Evolutionary conservation across 805 yeast species (phyloP), one percentile per base, ranked within the genome.

Genomic region (Jamesozyma lodderae): DNA sequence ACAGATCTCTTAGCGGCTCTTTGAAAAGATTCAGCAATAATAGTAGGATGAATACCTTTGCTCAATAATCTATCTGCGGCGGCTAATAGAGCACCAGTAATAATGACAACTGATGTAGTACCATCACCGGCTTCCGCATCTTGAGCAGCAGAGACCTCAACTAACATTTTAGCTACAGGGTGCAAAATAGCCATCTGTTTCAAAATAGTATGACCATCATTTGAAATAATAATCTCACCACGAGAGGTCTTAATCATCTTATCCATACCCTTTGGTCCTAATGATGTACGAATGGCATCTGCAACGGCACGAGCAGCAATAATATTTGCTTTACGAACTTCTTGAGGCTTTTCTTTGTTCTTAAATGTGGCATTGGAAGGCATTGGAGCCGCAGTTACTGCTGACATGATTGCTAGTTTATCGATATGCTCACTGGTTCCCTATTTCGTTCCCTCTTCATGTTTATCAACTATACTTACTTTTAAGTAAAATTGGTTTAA

Each of bases 101-200:
- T 70, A 39, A 92, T 90, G 21, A 94, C 98, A 23, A 92, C 98
- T 2, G 96, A 81, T 0, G 99, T 92, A 24, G 99, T 92, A 47
- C 99, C 99, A 60, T 92, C 99, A 40, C 99, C 99, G n/a, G 97
- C 98, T 63, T 88, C 99, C 27, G 88, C 82, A 53, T 92, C 99
- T 65, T 92, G 99, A 1, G 98, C 97, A 30, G 88, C 96, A 42
- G 95, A 81, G 20, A 92, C 84, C 59, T 92, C 97, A 32, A 92
- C 98, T n/a, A 77, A 68, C 97, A 92, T 92, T 56, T 87, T 81
- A 1, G 98, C 98, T 2, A 96, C 99, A 2, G 99, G 99, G 60
- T 92, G 98, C 59, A 92, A 72, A 36, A 92, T 94, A 1, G 98
- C 97, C 97, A 92, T 92, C 62, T 92, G 96, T 53, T 84, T 79